Base-by-base conservation (phyloP, 495 filamentous ascomycete genomes). In the Aspergillus asperescens region DNA sequence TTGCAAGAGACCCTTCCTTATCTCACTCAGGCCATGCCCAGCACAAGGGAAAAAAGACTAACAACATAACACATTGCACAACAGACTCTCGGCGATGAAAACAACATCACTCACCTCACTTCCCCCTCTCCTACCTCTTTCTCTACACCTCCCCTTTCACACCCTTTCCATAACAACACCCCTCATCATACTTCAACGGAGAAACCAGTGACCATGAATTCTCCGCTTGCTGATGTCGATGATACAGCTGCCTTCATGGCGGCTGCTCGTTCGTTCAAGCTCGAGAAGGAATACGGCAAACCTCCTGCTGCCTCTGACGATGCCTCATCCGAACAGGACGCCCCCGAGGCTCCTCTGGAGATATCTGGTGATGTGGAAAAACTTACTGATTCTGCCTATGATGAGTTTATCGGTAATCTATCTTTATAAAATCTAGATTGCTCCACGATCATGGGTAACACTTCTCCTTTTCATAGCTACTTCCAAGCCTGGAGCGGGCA, bases 211-310 rank as follows among this genome's bases (percentile, higher is more conserved):
- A 54, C 40, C 13, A 61, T 58, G 58, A 24, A n/a, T 47, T 18
- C 45, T 48, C 20, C 38, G 15, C 12, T 58, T 20, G 58, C 57
- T 15, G 38, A 63, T 35, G 41, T 65, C 9, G 60, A 65, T 43
- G 63, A 65, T 39, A 56, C 60, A 9, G 57, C 50, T 43, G 60
- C 48, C 41, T 65, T 65, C 25, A 57, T 65, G 58, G 57, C 50
- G 15, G 63, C 63, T 40, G 63, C 55, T 42, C 59, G 62, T 39
- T 16, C 50, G 28, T 29, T 55, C 16, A 60, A 52, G 13, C 37
- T 56, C 16, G 32, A 34, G 7, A 37, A 35, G 15, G 23, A 10
- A 4, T 60, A 54, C 24, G 41, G 42, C 27, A 42, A 35, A 3
- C 18, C 45, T 1, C 22, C 54, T 25, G 8, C n/a, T 24, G 37